phyloP scores from a whole-genome alignment of 129 eudicot genomes.

The Flaveria bidentis region DNA sequence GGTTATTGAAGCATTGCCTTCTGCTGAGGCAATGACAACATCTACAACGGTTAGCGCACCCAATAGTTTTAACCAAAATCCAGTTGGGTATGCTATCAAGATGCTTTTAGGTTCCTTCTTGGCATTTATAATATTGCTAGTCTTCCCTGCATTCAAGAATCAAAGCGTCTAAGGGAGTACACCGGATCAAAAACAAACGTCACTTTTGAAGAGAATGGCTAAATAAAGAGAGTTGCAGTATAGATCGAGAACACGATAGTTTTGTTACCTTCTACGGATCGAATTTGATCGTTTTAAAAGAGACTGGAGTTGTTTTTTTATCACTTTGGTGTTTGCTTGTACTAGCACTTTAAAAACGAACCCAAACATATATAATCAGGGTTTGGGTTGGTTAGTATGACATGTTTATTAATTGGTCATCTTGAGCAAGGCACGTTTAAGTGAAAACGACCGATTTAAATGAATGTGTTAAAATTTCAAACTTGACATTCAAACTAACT shows the following conservation, averaged over 20 bases:
- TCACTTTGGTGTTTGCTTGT: too few species aligned
- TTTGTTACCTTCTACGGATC: conserved; percentile 1
- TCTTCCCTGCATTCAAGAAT: conserved; percentile 68
- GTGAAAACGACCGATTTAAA: too few species aligned
- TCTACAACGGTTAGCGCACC: conserved; percentile 28
- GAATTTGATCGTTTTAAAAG: background rate
- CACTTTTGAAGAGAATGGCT: conserved; percentile 8
- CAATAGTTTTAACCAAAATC: conserved; percentile 39
- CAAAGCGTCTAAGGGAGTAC: conserved; percentile 26
- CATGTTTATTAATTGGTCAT: too few species aligned
- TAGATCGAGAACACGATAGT: conserved; percentile 6
- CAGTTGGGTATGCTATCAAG: conserved; percentile 48
- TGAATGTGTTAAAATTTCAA: too few species aligned
- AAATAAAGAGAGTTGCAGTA: conserved; percentile 16
- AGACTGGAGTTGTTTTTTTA: too few species aligned
- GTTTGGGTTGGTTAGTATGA: too few species aligned
- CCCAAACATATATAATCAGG: too few species aligned
- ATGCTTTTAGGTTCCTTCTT: conserved; percentile 78
- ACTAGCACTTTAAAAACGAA: too few species aligned
- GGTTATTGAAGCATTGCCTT: conserved; percentile 93
- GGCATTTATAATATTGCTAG: conserved; percentile 69
- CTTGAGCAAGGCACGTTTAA: too few species aligned
- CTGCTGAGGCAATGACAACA: conserved; percentile 64
- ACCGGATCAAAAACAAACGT: background rate
- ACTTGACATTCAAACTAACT: too few species aligned